These are phyloP conservation scores for Yarrowia galli DNA, from an alignment of 1,139 yeast genomes.

Conservation along the genomic window DNA sequence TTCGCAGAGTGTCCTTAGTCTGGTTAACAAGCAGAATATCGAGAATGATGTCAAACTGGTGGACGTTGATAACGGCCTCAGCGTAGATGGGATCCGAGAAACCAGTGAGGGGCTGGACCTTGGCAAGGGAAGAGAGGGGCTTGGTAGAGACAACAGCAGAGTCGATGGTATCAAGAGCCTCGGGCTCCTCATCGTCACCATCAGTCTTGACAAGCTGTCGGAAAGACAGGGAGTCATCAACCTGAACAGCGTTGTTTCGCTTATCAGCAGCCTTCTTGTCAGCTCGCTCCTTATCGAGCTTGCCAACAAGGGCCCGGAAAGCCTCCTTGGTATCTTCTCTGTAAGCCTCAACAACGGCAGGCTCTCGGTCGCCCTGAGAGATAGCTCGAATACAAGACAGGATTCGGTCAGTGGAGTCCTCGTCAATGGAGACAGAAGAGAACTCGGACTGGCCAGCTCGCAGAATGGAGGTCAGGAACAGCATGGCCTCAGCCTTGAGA, in stretches of 20 bases:
- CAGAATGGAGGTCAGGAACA: constrained; percentile 88
- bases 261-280: constrained; percentile 65
- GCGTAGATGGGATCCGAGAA: constrained; percentile 98
- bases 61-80: constrained; percentile 93
- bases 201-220: constrained; percentile 76
- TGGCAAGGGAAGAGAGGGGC: constrained; percentile 57
- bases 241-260: constrained; percentile 75
- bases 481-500: constrained; percentile 91
- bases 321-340: constrained; percentile 89
- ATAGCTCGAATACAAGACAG: constrained; percentile 80
- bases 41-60: constrained; percentile 93
- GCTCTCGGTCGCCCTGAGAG: constrained; percentile 65
- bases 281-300: constrained; percentile 62
- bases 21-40: constrained; percentile 96
- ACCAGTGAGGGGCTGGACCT: constrained; percentile 86
- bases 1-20: constrained; percentile 88
- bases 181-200: constrained; percentile 51
- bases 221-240: constrained; percentile 82
- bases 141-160: constrained; percentile 58
- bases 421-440: constrained; percentile 83
- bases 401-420: constrained; percentile 93
- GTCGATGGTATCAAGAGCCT: constrained; percentile 47
- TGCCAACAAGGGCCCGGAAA: constrained; percentile 66
- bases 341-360: constrained; percentile 71
- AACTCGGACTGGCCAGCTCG: constrained; percentile 87